These are phyloP conservation scores for Salvia miltiorrhiza DNA, from an alignment of 257 asterid genomes.

Conservation along the genomic window DNA sequence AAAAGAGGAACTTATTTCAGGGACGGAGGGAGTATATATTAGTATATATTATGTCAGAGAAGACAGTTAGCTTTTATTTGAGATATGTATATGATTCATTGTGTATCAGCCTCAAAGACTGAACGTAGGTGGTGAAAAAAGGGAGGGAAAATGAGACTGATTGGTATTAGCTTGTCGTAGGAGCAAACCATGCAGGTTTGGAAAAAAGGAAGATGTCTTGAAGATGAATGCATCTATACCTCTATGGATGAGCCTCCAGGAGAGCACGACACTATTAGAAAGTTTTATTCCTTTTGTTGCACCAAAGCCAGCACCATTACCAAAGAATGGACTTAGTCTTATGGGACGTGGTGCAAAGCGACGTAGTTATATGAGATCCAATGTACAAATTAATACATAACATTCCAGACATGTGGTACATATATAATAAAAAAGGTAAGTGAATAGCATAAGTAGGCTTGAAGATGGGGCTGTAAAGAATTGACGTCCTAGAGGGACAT, in stretches of 20 bases:
- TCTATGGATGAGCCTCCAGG: neutral
- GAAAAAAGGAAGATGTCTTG: neutral
- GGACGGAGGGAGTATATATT: too few species aligned
- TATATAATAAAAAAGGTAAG: neutral
- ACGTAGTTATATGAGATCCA: neutral
- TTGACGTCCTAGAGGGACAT: neutral
- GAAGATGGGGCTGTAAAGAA: neutral
- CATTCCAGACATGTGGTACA: neutral
- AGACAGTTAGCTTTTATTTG: neutral
- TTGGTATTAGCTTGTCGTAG: constrained; percentile 1
- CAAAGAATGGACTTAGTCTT: neutral
- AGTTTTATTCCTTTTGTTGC: neutral
- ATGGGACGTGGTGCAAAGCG: neutral
- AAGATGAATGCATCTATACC: neutral
- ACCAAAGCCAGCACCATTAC: neutral
- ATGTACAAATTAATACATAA: neutral
- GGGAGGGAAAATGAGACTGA: neutral
- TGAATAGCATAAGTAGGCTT: neutral
- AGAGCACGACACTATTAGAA: neutral
- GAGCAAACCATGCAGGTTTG: neutral
- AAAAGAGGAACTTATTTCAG: too few species aligned
- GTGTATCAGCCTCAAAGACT: neutral
- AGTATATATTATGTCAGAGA: neutral
- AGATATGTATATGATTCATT: neutral
- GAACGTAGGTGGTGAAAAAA: neutral